phyloP scores from a whole-genome alignment of 202 grass and related monocot genomes.

The Carex sylvatica region DNA sequence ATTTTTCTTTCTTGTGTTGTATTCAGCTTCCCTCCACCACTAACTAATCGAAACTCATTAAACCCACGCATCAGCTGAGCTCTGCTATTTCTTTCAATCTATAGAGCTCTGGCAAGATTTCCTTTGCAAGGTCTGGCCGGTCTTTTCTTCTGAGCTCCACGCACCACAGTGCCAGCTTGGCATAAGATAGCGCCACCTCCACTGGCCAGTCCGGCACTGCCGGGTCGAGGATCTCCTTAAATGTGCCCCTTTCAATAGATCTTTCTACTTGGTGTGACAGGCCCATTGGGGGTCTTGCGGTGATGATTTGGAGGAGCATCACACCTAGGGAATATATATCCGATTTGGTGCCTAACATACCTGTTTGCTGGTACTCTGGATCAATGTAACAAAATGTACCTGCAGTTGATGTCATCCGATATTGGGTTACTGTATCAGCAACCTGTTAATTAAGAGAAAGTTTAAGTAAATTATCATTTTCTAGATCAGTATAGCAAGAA shows the following conservation, averaged over 20 bases:
- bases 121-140: slow-evolving; percentile 52
- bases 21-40: not conserved
- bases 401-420: slow-evolving; percentile 75
- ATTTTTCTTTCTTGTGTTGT: not conserved
- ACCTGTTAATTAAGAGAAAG: slow-evolving; percentile 24
- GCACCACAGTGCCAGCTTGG: slow-evolving; percentile 59
- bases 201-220: slow-evolving; percentile 65
- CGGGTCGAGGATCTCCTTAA: slow-evolving; percentile 58
- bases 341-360: slow-evolving; percentile 90
- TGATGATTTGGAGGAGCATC: slow-evolving; percentile 91
- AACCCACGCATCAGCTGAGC: slow-evolving; percentile 28
- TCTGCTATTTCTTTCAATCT: slow-evolving; percentile 50
- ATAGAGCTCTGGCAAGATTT: slow-evolving; percentile 74
- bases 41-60: slow-evolving; percentile 12
- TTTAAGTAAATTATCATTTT: not conserved
- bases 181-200: slow-evolving; percentile 69
- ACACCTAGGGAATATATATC: slow-evolving; percentile 79
- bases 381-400: slow-evolving; percentile 97
- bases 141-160: slow-evolving; percentile 72
- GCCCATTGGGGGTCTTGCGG: slow-evolving; percentile 74
- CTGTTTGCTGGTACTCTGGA: slow-evolving; percentile 92
- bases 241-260: slow-evolving; percentile 51
- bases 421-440: slow-evolving; percentile 52
- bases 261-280: slow-evolving; percentile 57
- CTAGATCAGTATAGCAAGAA: not conserved